phyloP scores from a whole-genome alignment of 2,329 filamentous ascomycete species.

The Hymenotorrendiella dingleyae region DNA sequence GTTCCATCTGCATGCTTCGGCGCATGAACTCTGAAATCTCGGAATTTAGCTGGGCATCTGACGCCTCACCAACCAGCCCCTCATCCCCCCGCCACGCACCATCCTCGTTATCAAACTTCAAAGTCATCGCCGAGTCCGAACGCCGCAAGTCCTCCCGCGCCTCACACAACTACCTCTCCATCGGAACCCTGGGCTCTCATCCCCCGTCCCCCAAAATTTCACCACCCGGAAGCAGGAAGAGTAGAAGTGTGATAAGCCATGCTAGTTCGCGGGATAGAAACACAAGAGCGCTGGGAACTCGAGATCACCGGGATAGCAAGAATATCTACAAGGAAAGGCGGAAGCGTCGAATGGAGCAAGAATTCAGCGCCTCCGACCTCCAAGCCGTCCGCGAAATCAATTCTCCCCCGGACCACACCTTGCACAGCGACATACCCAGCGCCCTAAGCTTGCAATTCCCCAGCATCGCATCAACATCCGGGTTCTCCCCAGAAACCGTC shows the following conservation, averaged over 20 bases:
- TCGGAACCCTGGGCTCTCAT: not conserved
- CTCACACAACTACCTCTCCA: constrained; percentile 12
- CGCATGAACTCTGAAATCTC: constrained; percentile 21
- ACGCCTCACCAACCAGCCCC: not conserved
- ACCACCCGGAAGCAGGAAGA: not conserved
- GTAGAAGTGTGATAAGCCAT: not conserved
- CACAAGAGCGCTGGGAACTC: not conserved
- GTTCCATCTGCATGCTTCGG: constrained; percentile 12
- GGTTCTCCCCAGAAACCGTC: not conserved
- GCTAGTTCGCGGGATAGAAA: not conserved
- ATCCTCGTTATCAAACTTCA: not conserved
- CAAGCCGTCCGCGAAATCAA: not conserved
- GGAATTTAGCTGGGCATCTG: constrained; percentile 5
- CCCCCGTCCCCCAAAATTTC: not conserved
- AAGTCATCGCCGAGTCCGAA: not conserved
- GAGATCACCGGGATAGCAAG: not conserved
- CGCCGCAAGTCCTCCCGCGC: constrained; percentile 2
- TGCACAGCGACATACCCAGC: not conserved
- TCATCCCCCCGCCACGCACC: not conserved
- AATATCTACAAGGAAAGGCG: not conserved
- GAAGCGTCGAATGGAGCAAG: not conserved
- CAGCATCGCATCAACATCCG: not conserved
- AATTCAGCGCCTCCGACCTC: not conserved
- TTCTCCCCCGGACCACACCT: too few species aligned
- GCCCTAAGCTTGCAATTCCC: not conserved